Base-by-base conservation (phyloP, 176 grass and related monocot species). In the barley (Hordeum vulgare) region DNA sequence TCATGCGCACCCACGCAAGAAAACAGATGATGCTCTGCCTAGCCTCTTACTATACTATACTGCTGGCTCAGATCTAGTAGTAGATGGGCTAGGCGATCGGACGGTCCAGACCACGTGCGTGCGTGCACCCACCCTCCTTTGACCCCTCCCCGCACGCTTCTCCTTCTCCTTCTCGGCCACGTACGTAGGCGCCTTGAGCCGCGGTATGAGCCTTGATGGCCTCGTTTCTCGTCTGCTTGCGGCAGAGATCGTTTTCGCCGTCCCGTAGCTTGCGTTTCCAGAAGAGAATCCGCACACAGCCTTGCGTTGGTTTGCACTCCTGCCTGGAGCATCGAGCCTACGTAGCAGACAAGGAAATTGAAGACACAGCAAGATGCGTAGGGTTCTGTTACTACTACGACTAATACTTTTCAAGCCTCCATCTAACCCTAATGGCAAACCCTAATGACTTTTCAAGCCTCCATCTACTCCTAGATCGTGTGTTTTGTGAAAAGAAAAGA, bases 121-220 rank as follows among this genome's bases (percentile, higher is more conserved):
- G 6, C 56, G n/a, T 33, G 34, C 45, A 49, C 45, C 45, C 45
- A 49, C 31, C 31, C 31, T 33, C 31, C 9, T 37, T 21, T 66
- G 59, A 45, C 70, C 40, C 56, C 54, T 23, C 34, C 34, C 5
- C 2, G 11, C 73, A 21, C 23, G 45, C 26, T 54, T 34, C n/a
- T n/a, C n/a, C n/a, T n/a, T n/a, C n/a, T n/a, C n/a, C n/a, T n/a
- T n/a, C 45, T 0, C 47, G 17, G 71, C 70, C 23, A 49, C 42
- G 12, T 49, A 14, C 45, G 17, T 37, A 12, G 42, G 23, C 33
- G 86, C 80, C 57, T 59, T 56, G 66, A 77, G 74, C 40, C 41
- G 80, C 80, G 80, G n/a, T n/a, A n/a, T n/a, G n/a, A n/a, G 86
- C 44, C 86, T 83, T 71, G 80, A 81, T 73, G 69, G 62, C 57